Evolutionary conservation across 257 asterid species (phyloP), one percentile per base, ranked within the genome.

Genomic region (Oldenlandia corymbosa): DNA sequence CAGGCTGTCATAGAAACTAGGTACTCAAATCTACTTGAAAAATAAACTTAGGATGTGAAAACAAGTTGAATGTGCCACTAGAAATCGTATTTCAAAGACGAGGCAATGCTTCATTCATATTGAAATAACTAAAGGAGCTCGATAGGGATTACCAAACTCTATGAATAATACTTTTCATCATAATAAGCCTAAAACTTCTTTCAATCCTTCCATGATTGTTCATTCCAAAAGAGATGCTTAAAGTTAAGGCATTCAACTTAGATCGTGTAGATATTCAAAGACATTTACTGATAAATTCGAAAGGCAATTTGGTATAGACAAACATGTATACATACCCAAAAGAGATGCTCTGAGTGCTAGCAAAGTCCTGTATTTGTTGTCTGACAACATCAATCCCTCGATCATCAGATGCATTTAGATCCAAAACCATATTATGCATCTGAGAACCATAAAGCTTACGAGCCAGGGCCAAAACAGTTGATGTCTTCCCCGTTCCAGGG

Each of bases 401-500:
- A 70, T 80, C 97, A 73, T 93, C 99, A 0, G 99, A 93, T 28
- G 99, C 99, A 73, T 93, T 93, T 79, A 93, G 79, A 83, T 93
- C 99, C 74, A 93, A 74, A 62, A 90, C 95, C 99, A 90, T 93
- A 71, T 85, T 90, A 32, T 81, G 85, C 92, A 87, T 32, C 86
- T 93, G 84, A 17, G 80, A 71, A 10, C 96, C 96, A 49, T 87
- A 93, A 46, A 93, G 83, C 78, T 93, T 90, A 68, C 97, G 79
- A 10, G 97, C 96, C 81, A 93, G 58, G 18, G 99, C 99, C 72
- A 93, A 75, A 71, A 93, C 75, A 0, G 97, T 93, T 30, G 99
- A 90, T 24, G 99, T 93, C 81, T 93, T 93, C 77, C 99, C 99
- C 0, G 99, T 93, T 56, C 97, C 99, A 2, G 99, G 99, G 12